Evolutionary conservation across 1,139 yeast genomes (phyloP), one percentile per base, ranked within the genome.

Genomic region (Saccharomyces hybrid): DNA sequence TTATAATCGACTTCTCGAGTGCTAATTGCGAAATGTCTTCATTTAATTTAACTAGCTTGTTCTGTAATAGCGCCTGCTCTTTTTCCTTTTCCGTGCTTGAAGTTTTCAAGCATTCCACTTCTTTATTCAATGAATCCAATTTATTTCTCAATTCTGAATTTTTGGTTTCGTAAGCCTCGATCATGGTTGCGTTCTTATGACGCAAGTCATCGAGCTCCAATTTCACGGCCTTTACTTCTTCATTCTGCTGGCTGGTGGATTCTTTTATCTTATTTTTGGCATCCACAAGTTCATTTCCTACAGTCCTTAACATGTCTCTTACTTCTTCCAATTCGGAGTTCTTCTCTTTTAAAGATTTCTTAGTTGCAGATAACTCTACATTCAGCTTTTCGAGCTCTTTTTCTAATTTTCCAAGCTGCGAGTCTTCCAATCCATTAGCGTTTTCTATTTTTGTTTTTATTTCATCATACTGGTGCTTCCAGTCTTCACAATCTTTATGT

Each of bases 251-350:
- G 14, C 55, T 57, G 12, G 57, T 52, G 7, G 54, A 31, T 26
- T 61, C 61, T 49, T 70, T 70, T 9, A 65, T 49, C 51, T 62
- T 55, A 16, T 67, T 67, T 54, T 64, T 64, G 21, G 69, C 65
- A 29, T 65, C 65, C 11, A 88, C 95, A 27, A 88, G 74, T 52
- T 88, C 95, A 63, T 86, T 80, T 1, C 96, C 96, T 21, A 89
- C 77, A 51, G 80, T 82, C 60, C 79, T 79, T 51, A 89, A 70
- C 86, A 83, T 86, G 56, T 88, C 96, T 59, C 84, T 78, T 53
- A 86, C 75, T 51, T 65, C 68, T 53, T 72, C 73, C 27, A 73
- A 56, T 53, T 70, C 74, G 9, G 60, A 63, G 34, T 57, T 53
- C 51, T 67, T 70, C 21, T 53, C 51, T 48, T 63, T 66, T 26